These are phyloP conservation scores for Penicillium olsonii DNA, from an alignment of 2,329 filamentous ascomycete species.

Conservation along the genomic window DNA sequence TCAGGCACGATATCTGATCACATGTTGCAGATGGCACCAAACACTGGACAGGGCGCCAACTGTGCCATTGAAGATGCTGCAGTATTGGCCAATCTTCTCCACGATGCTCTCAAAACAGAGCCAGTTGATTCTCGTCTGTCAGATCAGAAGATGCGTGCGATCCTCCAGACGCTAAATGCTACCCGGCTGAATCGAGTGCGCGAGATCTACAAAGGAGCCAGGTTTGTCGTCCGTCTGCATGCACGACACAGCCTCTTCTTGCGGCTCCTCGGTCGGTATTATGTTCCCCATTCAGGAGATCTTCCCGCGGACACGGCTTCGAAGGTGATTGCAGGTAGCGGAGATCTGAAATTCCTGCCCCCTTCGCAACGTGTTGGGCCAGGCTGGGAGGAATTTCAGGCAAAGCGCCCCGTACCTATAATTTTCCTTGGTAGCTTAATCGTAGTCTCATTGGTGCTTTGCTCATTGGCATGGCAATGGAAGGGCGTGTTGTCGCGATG, in stretches of 20 bases:
- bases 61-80: slow-evolving; percentile 4
- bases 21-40: slow-evolving; percentile 3
- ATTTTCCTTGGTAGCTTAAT: no score
- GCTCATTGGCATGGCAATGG: no score
- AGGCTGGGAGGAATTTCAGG: background rate
- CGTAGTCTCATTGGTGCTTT: no score
- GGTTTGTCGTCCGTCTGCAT: background rate
- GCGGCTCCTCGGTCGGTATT: background rate
- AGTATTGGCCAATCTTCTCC: background rate
- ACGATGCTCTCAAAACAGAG: background rate
- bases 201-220: background rate
- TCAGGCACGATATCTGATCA: no score
- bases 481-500: no score
- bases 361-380: background rate
- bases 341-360: background rate
- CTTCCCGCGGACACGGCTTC: background rate
- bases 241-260: background rate
- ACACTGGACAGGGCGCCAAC: slow-evolving; percentile 2
- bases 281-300: background rate
- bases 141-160: no score
- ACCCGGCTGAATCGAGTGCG: background rate
- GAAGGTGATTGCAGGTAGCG: background rate
- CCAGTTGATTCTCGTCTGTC: no score
- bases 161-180: no score
- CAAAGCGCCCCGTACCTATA: background rate